Evolutionary conservation across 108 stramenopile genomes (phyloP).

Genomic region (Fistulifera pelliculosa): DNA sequence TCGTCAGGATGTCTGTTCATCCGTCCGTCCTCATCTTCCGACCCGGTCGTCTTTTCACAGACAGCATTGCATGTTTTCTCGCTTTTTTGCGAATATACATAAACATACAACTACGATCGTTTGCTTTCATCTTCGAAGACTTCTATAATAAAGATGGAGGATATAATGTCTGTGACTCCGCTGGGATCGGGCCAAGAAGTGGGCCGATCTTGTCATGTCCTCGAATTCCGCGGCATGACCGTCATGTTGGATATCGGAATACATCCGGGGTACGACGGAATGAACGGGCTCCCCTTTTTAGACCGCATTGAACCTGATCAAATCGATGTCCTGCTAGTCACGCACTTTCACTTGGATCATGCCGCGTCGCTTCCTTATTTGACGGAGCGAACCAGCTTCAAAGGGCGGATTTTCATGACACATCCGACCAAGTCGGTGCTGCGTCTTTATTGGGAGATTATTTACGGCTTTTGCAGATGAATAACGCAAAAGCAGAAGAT

Average conservation of each 20-base stretch:
- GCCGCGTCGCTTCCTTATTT: constrained; percentile 95
- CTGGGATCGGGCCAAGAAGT: constrained; percentile 88
- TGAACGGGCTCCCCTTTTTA: constrained; percentile 84
- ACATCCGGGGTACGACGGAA: constrained; percentile 94
- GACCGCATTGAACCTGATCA: constrained; percentile 79
- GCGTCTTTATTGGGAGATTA: constrained; percentile 91
- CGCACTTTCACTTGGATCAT: constrained; percentile 99
- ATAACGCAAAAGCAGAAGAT: constrained; percentile 55
- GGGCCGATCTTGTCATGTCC: constrained; percentile 93
- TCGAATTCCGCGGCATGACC: constrained; percentile 90
- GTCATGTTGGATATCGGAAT: constrained; percentile 97
- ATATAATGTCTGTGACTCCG: constrained; percentile 76
- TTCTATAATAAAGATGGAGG: constrained; percentile 43
- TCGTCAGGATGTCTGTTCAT: no score
- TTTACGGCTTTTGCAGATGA: constrained; percentile 71
- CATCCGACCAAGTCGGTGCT: constrained; percentile 98
- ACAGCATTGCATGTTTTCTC: no score
- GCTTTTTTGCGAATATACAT: no score
- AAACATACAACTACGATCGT: no score
- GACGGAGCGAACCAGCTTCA: constrained; percentile 95
- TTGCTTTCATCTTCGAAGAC: no score
- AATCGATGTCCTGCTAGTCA: constrained; percentile 85
- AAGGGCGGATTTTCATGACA: constrained; percentile 94
- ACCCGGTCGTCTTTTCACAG: no score
- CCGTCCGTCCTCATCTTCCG: no score